Evolutionary conservation across 345 rosid genomes (phyloP).

Genomic region (Odontarrhena argentea): DNA sequence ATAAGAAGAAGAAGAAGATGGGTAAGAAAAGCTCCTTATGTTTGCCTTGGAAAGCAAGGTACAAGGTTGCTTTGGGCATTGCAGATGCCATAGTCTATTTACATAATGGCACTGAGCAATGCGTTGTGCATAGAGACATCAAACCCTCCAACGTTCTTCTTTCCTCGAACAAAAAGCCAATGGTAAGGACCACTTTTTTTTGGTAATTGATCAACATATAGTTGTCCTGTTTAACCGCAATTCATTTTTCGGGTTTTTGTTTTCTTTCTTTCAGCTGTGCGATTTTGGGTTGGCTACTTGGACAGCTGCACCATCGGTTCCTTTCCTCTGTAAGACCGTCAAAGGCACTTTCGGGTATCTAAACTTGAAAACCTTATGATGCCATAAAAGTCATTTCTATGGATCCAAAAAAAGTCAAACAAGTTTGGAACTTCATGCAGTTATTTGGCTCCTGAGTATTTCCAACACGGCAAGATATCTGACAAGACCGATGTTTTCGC

Average conservation of each 20-base stretch:
- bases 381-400: conserved; percentile 2
- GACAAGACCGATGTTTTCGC: conserved; percentile 96
- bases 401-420: not conserved
- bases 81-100: conserved; percentile 79
- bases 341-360: conserved; percentile 96
- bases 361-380: conserved; percentile 1
- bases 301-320: conserved; percentile 90
- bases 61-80: conserved; percentile 77
- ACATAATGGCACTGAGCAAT: conserved; percentile 83
- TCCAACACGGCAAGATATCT: conserved; percentile 95
- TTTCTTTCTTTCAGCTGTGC: conserved; percentile 63
- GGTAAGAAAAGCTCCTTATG: conserved; percentile 47
- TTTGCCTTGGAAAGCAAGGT: conserved; percentile 78
- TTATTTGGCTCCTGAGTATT: conserved; percentile 94
- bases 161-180: conserved; percentile 79
- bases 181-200: conserved; percentile 45
- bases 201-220: not conserved
- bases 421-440: conserved; percentile 43
- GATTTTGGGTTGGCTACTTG: conserved; percentile 95
- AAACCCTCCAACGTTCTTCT: conserved; percentile 95
- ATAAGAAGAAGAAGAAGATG: conserved; percentile 67
- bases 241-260: not conserved
- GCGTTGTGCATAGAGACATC: conserved; percentile 93
- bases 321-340: conserved; percentile 92
- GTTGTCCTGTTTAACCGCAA: not conserved